Evolutionary conservation across 208 protist genomes (phyloP).

Genomic region (Leishmania gerbilli): DNA sequence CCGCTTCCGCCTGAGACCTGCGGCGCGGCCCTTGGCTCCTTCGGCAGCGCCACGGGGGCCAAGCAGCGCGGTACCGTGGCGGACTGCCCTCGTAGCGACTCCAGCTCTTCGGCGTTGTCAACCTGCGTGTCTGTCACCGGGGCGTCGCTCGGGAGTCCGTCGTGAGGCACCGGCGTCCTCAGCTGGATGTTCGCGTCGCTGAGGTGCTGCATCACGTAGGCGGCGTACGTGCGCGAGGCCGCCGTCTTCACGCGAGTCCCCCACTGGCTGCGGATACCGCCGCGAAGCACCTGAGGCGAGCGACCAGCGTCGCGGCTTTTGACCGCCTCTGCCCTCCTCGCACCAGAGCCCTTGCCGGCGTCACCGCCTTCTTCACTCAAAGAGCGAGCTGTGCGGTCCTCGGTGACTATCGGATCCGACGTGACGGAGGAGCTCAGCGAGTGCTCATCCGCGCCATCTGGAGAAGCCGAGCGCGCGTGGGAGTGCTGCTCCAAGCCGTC

Average conservation of each 20-base stretch:
- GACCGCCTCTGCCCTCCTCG: neutral
- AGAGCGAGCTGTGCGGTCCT: neutral
- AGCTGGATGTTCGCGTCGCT: slow-evolving; percentile 16
- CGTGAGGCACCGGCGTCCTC: slow-evolving; percentile 7
- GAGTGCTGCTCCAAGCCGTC: neutral
- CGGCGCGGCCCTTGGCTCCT: neutral
- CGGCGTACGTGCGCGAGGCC: slow-evolving; percentile 34
- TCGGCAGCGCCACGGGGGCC: slow-evolving; percentile 19
- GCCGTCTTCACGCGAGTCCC: slow-evolving; percentile 30
- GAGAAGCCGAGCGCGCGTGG: neutral
- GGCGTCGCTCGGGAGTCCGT: neutral
- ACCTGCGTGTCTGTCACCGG: slow-evolving; percentile 25
- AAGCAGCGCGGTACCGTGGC: slow-evolving; percentile 32
- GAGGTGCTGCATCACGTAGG: slow-evolving; percentile 38
- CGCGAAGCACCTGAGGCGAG: slow-evolving; percentile 23
- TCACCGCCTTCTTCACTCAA: neutral
- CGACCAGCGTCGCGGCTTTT: neutral
- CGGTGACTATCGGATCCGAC: slow-evolving; percentile 1
- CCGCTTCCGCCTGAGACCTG: neutral
- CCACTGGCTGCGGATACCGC: slow-evolving; percentile 54
- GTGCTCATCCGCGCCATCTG: neutral
- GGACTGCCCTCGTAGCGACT: slow-evolving; percentile 47
- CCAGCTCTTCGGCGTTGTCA: slow-evolving; percentile 40
- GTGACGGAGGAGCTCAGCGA: slow-evolving; percentile 2
- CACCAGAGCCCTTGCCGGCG: too few species aligned